Conservation (phyloP, 257 asterid genomes). For the Osmanthus fragrans region DNA sequence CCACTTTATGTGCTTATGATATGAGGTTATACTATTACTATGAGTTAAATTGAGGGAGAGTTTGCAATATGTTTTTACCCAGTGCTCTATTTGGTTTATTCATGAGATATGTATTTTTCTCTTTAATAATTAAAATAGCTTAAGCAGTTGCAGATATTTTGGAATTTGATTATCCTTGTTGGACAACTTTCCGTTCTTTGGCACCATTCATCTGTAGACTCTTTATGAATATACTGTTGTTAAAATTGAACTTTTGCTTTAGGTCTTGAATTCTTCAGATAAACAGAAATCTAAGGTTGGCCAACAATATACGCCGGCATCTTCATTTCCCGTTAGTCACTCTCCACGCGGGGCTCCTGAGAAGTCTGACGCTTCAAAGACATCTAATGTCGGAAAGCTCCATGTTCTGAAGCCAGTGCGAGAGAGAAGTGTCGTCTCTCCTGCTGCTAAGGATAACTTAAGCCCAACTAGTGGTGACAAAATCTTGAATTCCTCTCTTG, state of each 20-base stretch:
- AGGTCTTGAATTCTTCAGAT: constrained; percentile 58
- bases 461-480: constrained; percentile 42
- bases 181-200: constrained; percentile 7
- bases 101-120: neutral
- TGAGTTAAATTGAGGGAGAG: neutral
- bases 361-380: constrained; percentile 49
- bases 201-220: constrained; percentile 1
- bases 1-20: neutral
- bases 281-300: constrained; percentile 60
- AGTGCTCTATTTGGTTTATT: neutral
- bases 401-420: constrained; percentile 68
- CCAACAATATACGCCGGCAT: constrained; percentile 34
- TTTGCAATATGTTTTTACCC: neutral
- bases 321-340: constrained; percentile 35
- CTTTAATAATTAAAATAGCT: neutral
- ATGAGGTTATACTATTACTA: too few relatives aligned
- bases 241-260: constrained; percentile 24
- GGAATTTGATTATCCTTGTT: neutral
- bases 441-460: constrained; percentile 42
- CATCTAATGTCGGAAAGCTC: constrained; percentile 61
- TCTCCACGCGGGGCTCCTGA: constrained; percentile 48
- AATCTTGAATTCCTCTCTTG: constrained; percentile 32
- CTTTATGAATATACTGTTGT: neutral
- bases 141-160: neutral
- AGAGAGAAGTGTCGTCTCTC: constrained; percentile 50